Conservation (phyloP, 805 yeast species). For the Saccharomycopsis schoenii region DNA sequence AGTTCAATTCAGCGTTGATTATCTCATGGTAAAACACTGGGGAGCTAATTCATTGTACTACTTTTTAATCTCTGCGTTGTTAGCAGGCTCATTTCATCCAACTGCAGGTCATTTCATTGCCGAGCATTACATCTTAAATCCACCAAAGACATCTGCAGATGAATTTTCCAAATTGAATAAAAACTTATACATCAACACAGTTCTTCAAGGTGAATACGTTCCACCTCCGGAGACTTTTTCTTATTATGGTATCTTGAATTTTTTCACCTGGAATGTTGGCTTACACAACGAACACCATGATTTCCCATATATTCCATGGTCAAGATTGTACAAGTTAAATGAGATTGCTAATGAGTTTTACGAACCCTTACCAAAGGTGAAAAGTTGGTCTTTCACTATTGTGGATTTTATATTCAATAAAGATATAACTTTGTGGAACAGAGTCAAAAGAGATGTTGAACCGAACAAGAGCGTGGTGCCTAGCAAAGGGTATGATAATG, state of each 20-base stretch:
- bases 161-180: conserved; percentile 12
- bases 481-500: neutral
- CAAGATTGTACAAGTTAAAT: conserved; percentile 55
- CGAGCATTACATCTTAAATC: conserved; percentile 77
- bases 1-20: conserved; percentile 51
- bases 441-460: conserved; percentile 56
- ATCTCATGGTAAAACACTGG: conserved; percentile 45
- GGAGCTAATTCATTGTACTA: conserved; percentile 58
- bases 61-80: conserved; percentile 64
- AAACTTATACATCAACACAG: conserved; percentile 14
- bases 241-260: conserved; percentile 73
- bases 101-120: conserved; percentile 93
- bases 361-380: conserved; percentile 65
- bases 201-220: conserved; percentile 16
- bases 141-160: conserved; percentile 27
- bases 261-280: conserved; percentile 86
- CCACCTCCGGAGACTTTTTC: conserved; percentile 80
- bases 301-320: conserved; percentile 91
- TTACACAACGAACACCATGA: conserved; percentile 94
- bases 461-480: neutral
- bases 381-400: conserved; percentile 71
- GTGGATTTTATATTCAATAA: conserved; percentile 61
- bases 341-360: conserved; percentile 72
- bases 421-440: conserved; percentile 62
- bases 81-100: conserved; percentile 90